Conservation (phyloP, 345 rosid species). For the Gynandropsis gynandra region DNA sequence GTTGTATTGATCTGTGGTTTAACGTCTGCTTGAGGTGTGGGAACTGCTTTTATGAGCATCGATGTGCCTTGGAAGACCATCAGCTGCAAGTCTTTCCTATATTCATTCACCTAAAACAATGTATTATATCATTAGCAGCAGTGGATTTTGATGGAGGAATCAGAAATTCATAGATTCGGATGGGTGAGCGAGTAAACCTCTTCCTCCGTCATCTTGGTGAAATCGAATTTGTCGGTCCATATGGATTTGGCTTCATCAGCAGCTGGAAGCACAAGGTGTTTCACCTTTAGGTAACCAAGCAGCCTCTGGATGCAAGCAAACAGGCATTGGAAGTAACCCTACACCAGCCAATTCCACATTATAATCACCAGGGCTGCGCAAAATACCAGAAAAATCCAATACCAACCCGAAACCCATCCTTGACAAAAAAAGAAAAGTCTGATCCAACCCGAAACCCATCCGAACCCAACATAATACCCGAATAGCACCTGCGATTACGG, state of each 20-base stretch:
- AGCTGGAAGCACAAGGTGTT: slow-evolving; percentile 80
- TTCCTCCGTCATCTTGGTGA: slow-evolving; percentile 54
- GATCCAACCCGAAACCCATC: no score
- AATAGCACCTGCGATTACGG: no score
- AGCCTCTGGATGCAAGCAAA: slow-evolving; percentile 69
- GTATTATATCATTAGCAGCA: no score
- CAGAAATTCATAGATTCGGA: no score
- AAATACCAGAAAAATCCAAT: slow-evolving; percentile 5
- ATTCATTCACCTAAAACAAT: slow-evolving; percentile 19
- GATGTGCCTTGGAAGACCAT: slow-evolving; percentile 80
- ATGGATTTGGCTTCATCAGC: slow-evolving; percentile 85
- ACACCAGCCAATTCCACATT: background rate
- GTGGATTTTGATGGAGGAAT: no score
- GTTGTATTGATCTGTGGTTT: slow-evolving; percentile 23
- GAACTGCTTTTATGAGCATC: slow-evolving; percentile 64
- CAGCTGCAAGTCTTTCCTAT: slow-evolving; percentile 54
- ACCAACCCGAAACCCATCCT: no score
- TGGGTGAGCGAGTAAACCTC: no score
- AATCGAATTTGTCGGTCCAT: slow-evolving; percentile 81
- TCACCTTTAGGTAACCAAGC: slow-evolving; percentile 54
- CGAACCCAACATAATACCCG: no score
- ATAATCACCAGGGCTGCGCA: background rate
- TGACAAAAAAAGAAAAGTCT: no score
- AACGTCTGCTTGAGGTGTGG: slow-evolving; percentile 28
- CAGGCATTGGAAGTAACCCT: slow-evolving; percentile 86